phyloP scores from a whole-genome alignment of 1,284 basidiomycete genomes.

The Schizophyllum commune region DNA sequence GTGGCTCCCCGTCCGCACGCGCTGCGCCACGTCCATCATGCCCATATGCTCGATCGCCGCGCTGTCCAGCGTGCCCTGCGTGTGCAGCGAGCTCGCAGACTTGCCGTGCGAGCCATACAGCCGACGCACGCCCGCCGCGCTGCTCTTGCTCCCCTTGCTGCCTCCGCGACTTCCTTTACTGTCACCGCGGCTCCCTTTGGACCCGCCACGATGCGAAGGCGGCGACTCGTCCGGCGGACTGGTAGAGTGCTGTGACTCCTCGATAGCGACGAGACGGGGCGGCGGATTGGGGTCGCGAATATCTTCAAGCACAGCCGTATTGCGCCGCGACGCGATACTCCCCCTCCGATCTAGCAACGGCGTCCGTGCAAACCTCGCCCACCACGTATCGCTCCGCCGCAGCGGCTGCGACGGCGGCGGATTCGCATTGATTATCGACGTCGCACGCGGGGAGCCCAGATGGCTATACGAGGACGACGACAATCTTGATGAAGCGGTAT shows the following conservation, averaged over 20 bases:
- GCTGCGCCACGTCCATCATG: slow-evolving; percentile 60
- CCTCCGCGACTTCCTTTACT: slow-evolving; percentile 13
- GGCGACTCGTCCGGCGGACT: slow-evolving; percentile 19
- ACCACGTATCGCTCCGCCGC: slow-evolving; percentile 40
- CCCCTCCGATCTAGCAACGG: slow-evolving; percentile 46
- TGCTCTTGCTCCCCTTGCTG: slow-evolving; percentile 16
- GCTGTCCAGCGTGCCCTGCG: slow-evolving; percentile 53
- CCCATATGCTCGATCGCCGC: slow-evolving; percentile 58
- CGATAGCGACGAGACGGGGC: slow-evolving; percentile 49
- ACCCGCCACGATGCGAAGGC: slow-evolving; percentile 7
- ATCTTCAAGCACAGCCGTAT: slow-evolving; percentile 26
- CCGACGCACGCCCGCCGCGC: slow-evolving; percentile 9
- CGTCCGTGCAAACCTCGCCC: slow-evolving; percentile 35
- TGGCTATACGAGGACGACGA: not conserved
- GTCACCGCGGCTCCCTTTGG: not conserved
- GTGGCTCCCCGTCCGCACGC: slow-evolving; percentile 31
- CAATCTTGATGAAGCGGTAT: slow-evolving; percentile 15
- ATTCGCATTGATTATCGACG: slow-evolving; percentile 21
- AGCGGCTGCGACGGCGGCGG: slow-evolving; percentile 23
- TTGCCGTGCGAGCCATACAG: slow-evolving; percentile 31
- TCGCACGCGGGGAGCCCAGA: not conserved
- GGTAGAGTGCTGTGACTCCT: slow-evolving; percentile 28
- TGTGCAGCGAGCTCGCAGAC: slow-evolving; percentile 46
- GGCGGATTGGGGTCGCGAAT: slow-evolving; percentile 69
- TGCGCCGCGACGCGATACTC: slow-evolving; percentile 35